Evolutionary conservation across 805 yeast genomes (phyloP).

Genomic region (Candida schatavii): DNA sequence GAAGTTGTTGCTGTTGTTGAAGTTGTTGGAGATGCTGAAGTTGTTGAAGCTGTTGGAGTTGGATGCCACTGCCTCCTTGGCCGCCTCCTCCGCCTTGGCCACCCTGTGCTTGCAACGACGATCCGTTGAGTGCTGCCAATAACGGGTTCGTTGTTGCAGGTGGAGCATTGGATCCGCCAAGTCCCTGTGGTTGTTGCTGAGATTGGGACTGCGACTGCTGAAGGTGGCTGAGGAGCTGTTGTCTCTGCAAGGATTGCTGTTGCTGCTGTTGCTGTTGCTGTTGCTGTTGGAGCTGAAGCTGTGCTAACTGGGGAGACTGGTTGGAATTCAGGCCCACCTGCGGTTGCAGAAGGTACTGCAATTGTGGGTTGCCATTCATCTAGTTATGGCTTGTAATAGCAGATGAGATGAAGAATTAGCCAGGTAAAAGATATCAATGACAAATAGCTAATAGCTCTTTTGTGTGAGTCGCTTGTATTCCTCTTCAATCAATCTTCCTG

Average conservation of each 20-base stretch:
- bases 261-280: constrained; percentile 36
- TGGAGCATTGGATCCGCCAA: constrained; percentile 5
- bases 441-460: too few relatives aligned
- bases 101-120: constrained; percentile 20
- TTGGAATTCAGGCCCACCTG: constrained; percentile 18
- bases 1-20: constrained; percentile 5
- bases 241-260: constrained; percentile 29
- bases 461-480: too few relatives aligned
- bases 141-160: not conserved
- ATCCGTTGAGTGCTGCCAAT: constrained; percentile 1
- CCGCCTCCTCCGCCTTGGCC: constrained; percentile 15
- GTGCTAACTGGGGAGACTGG: constrained; percentile 32
- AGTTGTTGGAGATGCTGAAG: constrained; percentile 10
- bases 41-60: constrained; percentile 13
- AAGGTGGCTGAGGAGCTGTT: constrained; percentile 17
- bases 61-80: constrained; percentile 21
- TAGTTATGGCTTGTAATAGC: not conserved
- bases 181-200: constrained; percentile 14
- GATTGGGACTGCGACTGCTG: constrained; percentile 24
- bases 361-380: constrained; percentile 44
- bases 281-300: constrained; percentile 29
- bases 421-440: too few relatives aligned
- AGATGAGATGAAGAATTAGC: too few relatives aligned
- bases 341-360: constrained; percentile 41
- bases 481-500: too few relatives aligned